Evolutionary conservation across 2,329 filamentous ascomycete species (phyloP).

Genomic region (Plenodomus tracheiphilus): DNA sequence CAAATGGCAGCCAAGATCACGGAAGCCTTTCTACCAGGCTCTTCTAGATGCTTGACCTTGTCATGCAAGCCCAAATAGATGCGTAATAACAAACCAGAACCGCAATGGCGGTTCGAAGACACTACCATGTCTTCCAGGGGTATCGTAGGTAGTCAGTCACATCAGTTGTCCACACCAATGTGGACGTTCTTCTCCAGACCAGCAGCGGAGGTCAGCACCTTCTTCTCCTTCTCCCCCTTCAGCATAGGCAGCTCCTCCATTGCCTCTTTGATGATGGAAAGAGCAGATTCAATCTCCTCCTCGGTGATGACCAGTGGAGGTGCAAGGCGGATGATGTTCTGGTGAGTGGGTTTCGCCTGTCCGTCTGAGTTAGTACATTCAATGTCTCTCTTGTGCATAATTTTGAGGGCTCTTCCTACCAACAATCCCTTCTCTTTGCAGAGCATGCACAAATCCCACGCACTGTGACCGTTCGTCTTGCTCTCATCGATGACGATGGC

Average conservation of each 20-base stretch:
- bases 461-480: constrained; percentile 80
- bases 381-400: constrained; percentile 39
- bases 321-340: constrained; percentile 98
- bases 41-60: neutral
- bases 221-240: constrained; percentile 56
- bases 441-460: constrained; percentile 95
- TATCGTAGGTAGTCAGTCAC: neutral
- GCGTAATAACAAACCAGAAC: neutral
- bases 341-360: constrained; percentile 96
- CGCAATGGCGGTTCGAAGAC: neutral
- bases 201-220: constrained; percentile 51
- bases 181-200: constrained; percentile 63
- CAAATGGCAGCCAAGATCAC: too few relatives aligned
- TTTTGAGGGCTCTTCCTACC: constrained; percentile 61
- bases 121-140: neutral
- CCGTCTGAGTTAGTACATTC: constrained; percentile 28
- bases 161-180: constrained; percentile 60
- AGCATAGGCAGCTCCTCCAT: constrained; percentile 76
- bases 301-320: constrained; percentile 94
- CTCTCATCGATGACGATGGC: constrained; percentile 94
- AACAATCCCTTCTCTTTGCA: constrained; percentile 94
- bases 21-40: neutral
- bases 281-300: constrained; percentile 75
- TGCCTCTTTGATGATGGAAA: constrained; percentile 79
- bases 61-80: neutral